A percentile compares a stretch with the other conserved stretches of the same genome.
These are phyloP conservation scores for Russula virescens DNA, from an alignment of 768 basidiomycete genomes.

Conservation along the genomic window DNA sequence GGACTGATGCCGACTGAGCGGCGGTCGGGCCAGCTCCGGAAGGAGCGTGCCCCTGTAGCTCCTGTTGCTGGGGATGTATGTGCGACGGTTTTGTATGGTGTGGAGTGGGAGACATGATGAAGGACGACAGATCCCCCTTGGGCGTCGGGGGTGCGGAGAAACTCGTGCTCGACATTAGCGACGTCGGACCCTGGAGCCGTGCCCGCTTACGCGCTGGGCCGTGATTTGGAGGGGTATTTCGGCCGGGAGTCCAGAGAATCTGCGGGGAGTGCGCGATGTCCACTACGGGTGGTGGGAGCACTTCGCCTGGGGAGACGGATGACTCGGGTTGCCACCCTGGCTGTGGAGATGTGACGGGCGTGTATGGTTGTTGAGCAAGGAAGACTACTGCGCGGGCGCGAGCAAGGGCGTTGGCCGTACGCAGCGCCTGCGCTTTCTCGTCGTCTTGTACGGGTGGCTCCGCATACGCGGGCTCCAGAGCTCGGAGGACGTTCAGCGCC, in stretches of 20 bases:
- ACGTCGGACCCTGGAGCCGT: slow-evolving; percentile 15
- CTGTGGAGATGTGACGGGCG: slow-evolving; percentile 26
- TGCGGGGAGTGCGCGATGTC: slow-evolving; percentile 15
- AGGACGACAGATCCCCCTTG: slow-evolving; percentile 16
- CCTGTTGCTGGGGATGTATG: slow-evolving; percentile 7
- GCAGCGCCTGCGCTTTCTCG: slow-evolving; percentile 49
- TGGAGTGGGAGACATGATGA: slow-evolving; percentile 14
- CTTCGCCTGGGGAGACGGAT: slow-evolving; percentile 13
- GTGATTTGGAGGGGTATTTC: slow-evolving; percentile 8
- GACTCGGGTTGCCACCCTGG: slow-evolving; percentile 16
- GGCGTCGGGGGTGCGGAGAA: slow-evolving; percentile 20
- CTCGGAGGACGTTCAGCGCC: slow-evolving; percentile 61
- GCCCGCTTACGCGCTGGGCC: slow-evolving; percentile 12
- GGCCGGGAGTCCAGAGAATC: slow-evolving; percentile 15
- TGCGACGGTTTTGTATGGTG: slow-evolving; percentile 11
- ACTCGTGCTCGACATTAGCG: slow-evolving; percentile 14
- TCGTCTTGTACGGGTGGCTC: slow-evolving; percentile 49
- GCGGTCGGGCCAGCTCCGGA: not conserved
- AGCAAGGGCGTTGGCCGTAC: slow-evolving; percentile 70
- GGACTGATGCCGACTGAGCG: slow-evolving; percentile 2
- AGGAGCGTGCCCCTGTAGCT: slow-evolving; percentile 4
- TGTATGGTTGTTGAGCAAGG: slow-evolving; percentile 47
- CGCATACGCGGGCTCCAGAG: slow-evolving; percentile 69
- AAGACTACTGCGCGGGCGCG: slow-evolving; percentile 59
- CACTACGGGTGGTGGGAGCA: slow-evolving; percentile 8